Base-by-base conservation (phyloP, 441 rosid genomes). In the Pelargonium fulgidum region DNA sequence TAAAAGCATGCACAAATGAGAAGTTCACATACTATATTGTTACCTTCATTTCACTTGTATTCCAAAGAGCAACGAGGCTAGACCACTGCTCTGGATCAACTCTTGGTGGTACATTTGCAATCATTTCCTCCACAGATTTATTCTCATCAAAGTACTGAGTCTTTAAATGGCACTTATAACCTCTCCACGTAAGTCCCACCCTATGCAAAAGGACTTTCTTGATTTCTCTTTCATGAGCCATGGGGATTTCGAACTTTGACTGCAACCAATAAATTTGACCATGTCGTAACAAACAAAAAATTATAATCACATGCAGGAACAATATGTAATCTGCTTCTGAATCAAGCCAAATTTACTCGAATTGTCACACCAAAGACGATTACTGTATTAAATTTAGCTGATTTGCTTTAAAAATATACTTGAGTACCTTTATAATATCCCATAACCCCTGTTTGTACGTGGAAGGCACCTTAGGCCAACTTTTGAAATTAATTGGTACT, bases 51-150 rank as follows among this genome's bases (percentile, higher is more conserved):
- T 50, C 58, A 50, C 58, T 50, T 50, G 58, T 50, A 16, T 50
- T 50, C 58, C 58, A 50, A 13, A 50, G 58, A 13, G 58, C 58
- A 50, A 50, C 58, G 14, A 50, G 58, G 16, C 19, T 50, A n/a
- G 58, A 19, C 58, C 58, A 50, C 58, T 50, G 58, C 58, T 50
- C 58, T 14, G n/a, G 5, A 50, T 50, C 17, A 50, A 50, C 58
- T 50, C 58, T n/a, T n/a, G 58, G 58, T 50, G 58, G 58, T 50
- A 50, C 58, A 50, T 50, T 50, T 2, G 19, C 58, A 50, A 50
- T 50, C 58, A 50, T 50, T 50, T 50, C 58, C 58, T 50, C 58
- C 58, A 50, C 16, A 5, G 58, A 50, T 16, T 50, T 50, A n/a
- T 50, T 16, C 6, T 50, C 58, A 50, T 50, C 58, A 50, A 50